Percentiles rank a stretch among this genome's conserved stretches.
Conservation (phyloP, 768 basidiomycete species). For the Heimioporus sp. region DNA sequence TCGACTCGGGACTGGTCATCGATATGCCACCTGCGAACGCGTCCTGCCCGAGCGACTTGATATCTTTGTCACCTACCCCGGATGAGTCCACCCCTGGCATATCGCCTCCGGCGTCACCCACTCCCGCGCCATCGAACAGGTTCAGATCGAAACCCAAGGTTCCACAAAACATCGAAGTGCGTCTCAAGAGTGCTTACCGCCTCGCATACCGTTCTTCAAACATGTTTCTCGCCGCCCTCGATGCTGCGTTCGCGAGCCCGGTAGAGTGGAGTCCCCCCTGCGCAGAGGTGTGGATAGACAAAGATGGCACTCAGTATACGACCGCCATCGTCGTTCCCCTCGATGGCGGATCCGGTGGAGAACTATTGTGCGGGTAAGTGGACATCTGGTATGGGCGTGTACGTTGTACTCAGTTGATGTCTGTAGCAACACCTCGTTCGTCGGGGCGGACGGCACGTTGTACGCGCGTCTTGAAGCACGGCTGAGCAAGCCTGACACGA, state of each 20-base stretch:
- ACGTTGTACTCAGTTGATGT: neutral
- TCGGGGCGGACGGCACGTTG: conserved; percentile 45
- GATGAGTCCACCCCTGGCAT: neutral
- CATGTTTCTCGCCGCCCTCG: neutral
- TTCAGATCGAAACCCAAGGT: conserved; percentile 8
- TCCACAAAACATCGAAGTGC: conserved; percentile 20
- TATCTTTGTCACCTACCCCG: conserved; percentile 3
- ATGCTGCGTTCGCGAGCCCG: conserved; percentile 1
- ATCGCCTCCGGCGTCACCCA: neutral
- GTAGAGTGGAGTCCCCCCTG: conserved; percentile 10
- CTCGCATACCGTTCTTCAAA: conserved; percentile 26
- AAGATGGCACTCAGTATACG: neutral
- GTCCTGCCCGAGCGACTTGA: conserved; percentile 3
- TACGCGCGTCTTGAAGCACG: conserved; percentile 45
- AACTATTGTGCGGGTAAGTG: neutral
- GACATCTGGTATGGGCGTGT: neutral
- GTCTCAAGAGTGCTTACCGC: conserved; percentile 24
- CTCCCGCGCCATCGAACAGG: neutral
- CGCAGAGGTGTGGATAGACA: conserved; percentile 11
- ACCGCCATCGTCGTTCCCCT: conserved; percentile 39
- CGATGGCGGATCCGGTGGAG: conserved; percentile 37
- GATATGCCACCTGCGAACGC: conserved; percentile 25
- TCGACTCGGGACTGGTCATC: conserved; percentile 53
- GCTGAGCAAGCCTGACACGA: conserved; percentile 34
- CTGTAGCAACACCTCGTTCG: conserved; percentile 44